Evolutionary conservation across 441 rosid species (phyloP).

Genomic region (Populus hybrid): DNA sequence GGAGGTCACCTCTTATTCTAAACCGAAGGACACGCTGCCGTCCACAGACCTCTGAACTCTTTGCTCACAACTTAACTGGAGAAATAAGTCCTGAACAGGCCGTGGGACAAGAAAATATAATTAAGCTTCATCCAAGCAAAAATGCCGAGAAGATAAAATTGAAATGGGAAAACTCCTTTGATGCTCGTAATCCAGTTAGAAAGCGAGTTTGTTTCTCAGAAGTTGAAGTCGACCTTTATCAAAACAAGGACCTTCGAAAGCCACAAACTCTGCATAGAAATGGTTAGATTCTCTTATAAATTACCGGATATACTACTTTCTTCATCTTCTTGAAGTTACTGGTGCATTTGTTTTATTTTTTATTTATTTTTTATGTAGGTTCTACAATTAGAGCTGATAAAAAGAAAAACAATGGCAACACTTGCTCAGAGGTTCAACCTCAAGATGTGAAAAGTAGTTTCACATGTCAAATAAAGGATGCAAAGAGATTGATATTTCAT

Average conservation of each 20-base stretch:
- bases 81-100: slow-evolving; percentile 22
- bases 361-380: slow-evolving; percentile 14
- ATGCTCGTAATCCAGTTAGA: slow-evolving; percentile 18
- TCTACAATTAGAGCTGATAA: slow-evolving; percentile 25
- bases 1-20: slow-evolving; percentile 31
- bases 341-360: neutral
- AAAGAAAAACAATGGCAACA: slow-evolving; percentile 28
- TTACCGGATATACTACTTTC: neutral
- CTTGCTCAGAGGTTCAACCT: slow-evolving; percentile 18
- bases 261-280: slow-evolving; percentile 21
- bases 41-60: slow-evolving; percentile 30
- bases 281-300: slow-evolving; percentile 21
- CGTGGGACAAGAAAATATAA: slow-evolving; percentile 23
- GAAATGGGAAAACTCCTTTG: neutral
- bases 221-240: slow-evolving; percentile 24
- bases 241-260: slow-evolving; percentile 21
- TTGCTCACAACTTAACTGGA: slow-evolving; percentile 17
- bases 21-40: slow-evolving; percentile 23
- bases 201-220: slow-evolving; percentile 47
- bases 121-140: slow-evolving; percentile 16
- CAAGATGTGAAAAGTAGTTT: slow-evolving; percentile 22
- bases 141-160: slow-evolving; percentile 17
- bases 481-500: slow-evolving; percentile 39
- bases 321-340: slow-evolving; percentile 4
- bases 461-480: slow-evolving; percentile 16